Base-by-base conservation (phyloP, 1,284 basidiomycete genomes). In the Cryptococcus sp. region DNA sequence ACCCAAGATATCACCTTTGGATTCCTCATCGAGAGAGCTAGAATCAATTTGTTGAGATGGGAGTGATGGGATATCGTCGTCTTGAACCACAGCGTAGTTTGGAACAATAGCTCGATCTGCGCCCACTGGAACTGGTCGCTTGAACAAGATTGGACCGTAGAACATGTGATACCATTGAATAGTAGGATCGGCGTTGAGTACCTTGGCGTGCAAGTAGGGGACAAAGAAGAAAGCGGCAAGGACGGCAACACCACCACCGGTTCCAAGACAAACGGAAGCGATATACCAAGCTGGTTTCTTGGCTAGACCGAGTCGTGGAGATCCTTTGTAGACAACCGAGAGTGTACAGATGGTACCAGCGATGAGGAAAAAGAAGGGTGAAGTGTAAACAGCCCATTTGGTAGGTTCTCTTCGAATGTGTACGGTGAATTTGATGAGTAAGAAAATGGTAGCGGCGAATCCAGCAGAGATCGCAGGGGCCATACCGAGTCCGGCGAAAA, bases 291-390 rank as follows among this genome's bases (percentile, higher is more conserved):
- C 46, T 14, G 73, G 63, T 55, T 76, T 67, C 53, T 78, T 70
- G 66, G 67, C 64, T 42, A 80, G 71, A 15, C 72, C 71, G 49
- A 80, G 73, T 30, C 68, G 68, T 11, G 79, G 79, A 4, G 79
- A 73, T 15, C 78, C 78, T 65, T 79, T 79, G 72, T 76, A 77
- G 54, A 77, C 69, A 51, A 76, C 70, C 5, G 71, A 71, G 44
- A 76, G 66, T 11, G 74, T 76, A 53, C 69, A 72, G 57, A 76
- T 60, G 43, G 68, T 67, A 43, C 62, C 67, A 45, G 71, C 70
- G 55, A 71, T 61, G 65, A 79, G 74, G 76, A 80, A 79, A 68
- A 76, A 78, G 65, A 79, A 67, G 4, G 79, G 78, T 3, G 73
- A 67, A 30, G 74, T 73, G 55, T 57, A 74, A 49, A 80, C 68